phyloP scores from a whole-genome alignment of 495 filamentous ascomycete genomes.

The Podospora bellae-mahoneyi region DNA sequence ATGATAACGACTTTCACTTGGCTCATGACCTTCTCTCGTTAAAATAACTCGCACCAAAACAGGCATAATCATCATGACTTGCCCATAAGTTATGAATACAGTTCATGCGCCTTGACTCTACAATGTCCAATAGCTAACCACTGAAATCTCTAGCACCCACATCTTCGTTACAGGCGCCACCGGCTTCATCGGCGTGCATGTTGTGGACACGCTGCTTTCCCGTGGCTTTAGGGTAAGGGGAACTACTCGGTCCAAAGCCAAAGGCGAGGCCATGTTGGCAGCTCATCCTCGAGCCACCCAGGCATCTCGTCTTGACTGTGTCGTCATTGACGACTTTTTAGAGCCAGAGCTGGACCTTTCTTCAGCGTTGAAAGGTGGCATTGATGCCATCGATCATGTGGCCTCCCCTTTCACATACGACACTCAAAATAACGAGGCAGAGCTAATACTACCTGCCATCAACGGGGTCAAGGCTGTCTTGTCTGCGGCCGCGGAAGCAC shows the following conservation, averaged over 20 bases:
- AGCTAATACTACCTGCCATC: slow-evolving; percentile 61
- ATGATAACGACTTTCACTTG: too few species aligned
- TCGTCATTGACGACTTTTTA: slow-evolving; percentile 39
- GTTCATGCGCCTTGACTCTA: neutral
- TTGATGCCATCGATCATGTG: slow-evolving; percentile 40
- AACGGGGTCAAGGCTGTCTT: slow-evolving; percentile 68
- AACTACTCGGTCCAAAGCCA: slow-evolving; percentile 41
- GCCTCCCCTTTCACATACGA: slow-evolving; percentile 42
- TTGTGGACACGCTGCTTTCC: slow-evolving; percentile 46
- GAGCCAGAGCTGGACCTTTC: slow-evolving; percentile 18
- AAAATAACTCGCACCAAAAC: too few species aligned
- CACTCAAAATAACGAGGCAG: slow-evolving; percentile 39
- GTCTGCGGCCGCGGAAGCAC: slow-evolving; percentile 48
- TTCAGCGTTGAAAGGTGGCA: slow-evolving; percentile 39
- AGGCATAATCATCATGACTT: neutral
- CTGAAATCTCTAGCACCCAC: neutral
- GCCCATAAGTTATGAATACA: neutral
- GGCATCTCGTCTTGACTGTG: slow-evolving; percentile 34
- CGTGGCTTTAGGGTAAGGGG: slow-evolving; percentile 49
- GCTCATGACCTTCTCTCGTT: too few species aligned
- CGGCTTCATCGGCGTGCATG: slow-evolving; percentile 53
- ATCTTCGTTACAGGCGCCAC: slow-evolving; percentile 54
- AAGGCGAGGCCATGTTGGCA: slow-evolving; percentile 32
- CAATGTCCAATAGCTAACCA: neutral
- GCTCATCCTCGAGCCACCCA: slow-evolving; percentile 29